Percentiles rank a stretch among this genome's conserved stretches.
Conservation (phyloP, 1,284 basidiomycete genomes). For the Irpex sp. region DNA sequence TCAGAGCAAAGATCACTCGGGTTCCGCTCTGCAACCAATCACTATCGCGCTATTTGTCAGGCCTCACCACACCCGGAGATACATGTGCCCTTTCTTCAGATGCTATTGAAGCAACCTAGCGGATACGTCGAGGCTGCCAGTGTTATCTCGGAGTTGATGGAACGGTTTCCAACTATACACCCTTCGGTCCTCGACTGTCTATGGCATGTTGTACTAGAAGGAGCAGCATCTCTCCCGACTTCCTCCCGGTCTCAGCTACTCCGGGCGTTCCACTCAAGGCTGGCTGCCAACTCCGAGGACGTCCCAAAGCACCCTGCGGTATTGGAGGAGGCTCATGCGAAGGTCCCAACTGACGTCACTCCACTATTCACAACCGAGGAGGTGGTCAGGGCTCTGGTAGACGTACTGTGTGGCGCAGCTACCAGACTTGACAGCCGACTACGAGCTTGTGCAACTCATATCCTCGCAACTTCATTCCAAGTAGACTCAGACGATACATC, state of each 20-base stretch:
- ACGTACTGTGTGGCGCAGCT: neutral
- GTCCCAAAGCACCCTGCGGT: neutral
- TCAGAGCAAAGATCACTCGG: neutral
- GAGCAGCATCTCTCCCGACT: neutral
- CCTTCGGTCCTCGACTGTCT: slow-evolving; percentile 24
- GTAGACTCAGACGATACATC: neutral
- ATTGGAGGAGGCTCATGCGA: neutral
- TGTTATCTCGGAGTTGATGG: slow-evolving; percentile 14
- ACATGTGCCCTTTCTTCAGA: slow-evolving; percentile 21
- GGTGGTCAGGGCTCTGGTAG: neutral
- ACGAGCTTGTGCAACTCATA: neutral
- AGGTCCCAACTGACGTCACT: neutral
- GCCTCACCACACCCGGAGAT: slow-evolving; percentile 12
- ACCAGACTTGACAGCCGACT: neutral
- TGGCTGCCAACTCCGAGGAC: neutral
- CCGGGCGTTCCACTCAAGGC: neutral
- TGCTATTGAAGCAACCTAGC: slow-evolving; percentile 14
- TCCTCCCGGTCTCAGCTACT: slow-evolving; percentile 3
- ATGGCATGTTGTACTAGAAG: slow-evolving; percentile 20
- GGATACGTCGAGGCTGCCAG: slow-evolving; percentile 6
- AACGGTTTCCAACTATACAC: slow-evolving; percentile 12
- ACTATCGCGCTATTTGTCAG: slow-evolving; percentile 15
- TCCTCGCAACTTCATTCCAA: neutral
- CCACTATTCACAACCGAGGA: neutral
- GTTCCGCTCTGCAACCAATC: slow-evolving; percentile 15